phyloP scores from a whole-genome alignment of 208 protist genomes.

The Cochliopodium minus region DNA sequence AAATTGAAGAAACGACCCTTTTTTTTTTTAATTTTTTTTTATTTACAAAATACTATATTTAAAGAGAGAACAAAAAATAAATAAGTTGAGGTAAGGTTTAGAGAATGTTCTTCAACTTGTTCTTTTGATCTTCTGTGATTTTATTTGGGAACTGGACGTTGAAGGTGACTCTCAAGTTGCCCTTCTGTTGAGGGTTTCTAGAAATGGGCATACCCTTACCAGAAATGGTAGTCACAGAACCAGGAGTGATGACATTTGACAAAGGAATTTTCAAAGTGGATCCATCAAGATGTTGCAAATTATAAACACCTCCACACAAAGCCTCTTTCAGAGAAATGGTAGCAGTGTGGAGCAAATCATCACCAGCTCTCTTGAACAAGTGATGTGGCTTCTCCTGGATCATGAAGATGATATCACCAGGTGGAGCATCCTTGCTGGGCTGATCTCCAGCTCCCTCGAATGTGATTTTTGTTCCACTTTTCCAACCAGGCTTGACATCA shows the following conservation, averaged over 20 bases:
- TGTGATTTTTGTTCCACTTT: conserved; percentile 45
- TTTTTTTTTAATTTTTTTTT: no score
- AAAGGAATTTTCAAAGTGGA: conserved; percentile 15
- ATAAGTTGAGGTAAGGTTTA: no score
- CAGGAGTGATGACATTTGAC: background rate
- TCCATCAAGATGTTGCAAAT: conserved; percentile 23
- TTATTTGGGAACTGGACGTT: conserved; percentile 43
- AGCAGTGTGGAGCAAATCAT: conserved; percentile 27
- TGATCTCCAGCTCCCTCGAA: conserved; percentile 39
- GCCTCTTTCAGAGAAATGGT: conserved; percentile 3
- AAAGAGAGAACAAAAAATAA: no score
- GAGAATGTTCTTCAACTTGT: no score
- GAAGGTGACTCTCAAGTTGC: conserved; percentile 1
- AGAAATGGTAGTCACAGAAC: background rate
- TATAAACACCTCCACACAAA: conserved; percentile 11
- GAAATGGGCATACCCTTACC: conserved; percentile 8
- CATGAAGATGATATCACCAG: conserved; percentile 45
- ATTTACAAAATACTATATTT: no score
- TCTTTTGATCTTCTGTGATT: conserved; percentile 12
- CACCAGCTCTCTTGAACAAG: conserved; percentile 27
- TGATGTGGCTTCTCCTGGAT: conserved; percentile 36
- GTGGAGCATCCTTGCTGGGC: no score
- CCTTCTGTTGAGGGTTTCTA: background rate
- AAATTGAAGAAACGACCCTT: no score
- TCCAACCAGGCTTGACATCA: conserved; percentile 39